Evolutionary conservation across 1,139 yeast species (phyloP).

Genomic region (Yamadazyma atmosphaerica): DNA sequence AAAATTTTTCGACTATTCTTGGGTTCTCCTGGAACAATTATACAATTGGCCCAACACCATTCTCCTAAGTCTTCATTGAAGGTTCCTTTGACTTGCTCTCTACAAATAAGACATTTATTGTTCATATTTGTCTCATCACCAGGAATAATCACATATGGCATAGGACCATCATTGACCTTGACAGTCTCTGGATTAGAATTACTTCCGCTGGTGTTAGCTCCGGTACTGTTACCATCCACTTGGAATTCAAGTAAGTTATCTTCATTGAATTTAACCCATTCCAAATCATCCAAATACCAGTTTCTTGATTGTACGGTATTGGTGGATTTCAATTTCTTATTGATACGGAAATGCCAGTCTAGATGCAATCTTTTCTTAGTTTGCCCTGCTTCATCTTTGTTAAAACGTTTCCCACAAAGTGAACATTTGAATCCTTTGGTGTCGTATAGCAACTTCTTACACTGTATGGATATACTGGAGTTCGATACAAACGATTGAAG

Average conservation of each 20-base stretch:
- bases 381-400: slow-evolving; percentile 59
- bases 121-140: slow-evolving; percentile 65
- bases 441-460: slow-evolving; percentile 49
- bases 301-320: slow-evolving; percentile 65
- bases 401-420: slow-evolving; percentile 86
- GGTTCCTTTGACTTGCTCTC: slow-evolving; percentile 74
- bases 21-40: slow-evolving; percentile 61
- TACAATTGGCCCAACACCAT: slow-evolving; percentile 92
- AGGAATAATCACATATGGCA: slow-evolving; percentile 67
- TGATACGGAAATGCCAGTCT: slow-evolving; percentile 97
- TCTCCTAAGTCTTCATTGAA: slow-evolving; percentile 91
- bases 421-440: slow-evolving; percentile 79
- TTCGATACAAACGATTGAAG: slow-evolving; percentile 41
- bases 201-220: slow-evolving; percentile 2
- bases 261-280: slow-evolving; percentile 76
- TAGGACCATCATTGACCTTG: slow-evolving; percentile 7
- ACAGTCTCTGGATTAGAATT: slow-evolving; percentile 9
- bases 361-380: slow-evolving; percentile 59
- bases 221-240: slow-evolving; percentile 11
- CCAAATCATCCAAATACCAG: slow-evolving; percentile 76
- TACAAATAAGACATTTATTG: slow-evolving; percentile 81
- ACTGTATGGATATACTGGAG: slow-evolving; percentile 28
- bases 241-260: slow-evolving; percentile 47
- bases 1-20: slow-evolving; percentile 50
- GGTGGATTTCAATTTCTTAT: slow-evolving; percentile 60